A percentile compares a stretch with the other conserved stretches of the same genome.
phyloP scores from a whole-genome alignment of 1,139 yeast species.

The Chernovozyma sophiae-reginae region DNA sequence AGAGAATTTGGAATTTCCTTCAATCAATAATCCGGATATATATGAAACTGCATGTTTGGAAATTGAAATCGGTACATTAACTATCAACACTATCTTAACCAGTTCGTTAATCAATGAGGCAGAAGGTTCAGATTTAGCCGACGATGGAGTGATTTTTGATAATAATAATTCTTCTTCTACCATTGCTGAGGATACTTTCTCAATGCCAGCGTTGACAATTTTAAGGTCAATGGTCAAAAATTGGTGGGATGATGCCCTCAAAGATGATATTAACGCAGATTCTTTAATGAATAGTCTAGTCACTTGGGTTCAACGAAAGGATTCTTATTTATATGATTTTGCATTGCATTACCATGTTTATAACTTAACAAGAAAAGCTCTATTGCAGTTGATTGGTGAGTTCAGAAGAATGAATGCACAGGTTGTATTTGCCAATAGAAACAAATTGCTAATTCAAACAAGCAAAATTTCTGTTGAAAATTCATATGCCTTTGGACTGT shows the following conservation, averaged over 20 bases:
- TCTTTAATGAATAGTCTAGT: constrained; percentile 79
- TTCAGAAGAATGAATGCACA: constrained; percentile 73
- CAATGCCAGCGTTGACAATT: constrained; percentile 68
- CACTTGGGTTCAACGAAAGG: constrained; percentile 80
- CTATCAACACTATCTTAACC: constrained; percentile 81
- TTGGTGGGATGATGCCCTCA: constrained; percentile 93
- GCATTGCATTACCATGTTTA: constrained; percentile 83
- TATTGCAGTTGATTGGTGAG: constrained; percentile 77
- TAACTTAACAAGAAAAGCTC: constrained; percentile 78
- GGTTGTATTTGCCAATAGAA: constrained; percentile 78
- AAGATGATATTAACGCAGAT: constrained; percentile 71
- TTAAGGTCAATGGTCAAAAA: constrained; percentile 72
- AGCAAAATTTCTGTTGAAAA: constrained; percentile 76
- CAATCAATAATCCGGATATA: constrained; percentile 73
- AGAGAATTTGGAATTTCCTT: constrained; percentile 67
- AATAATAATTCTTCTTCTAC: constrained; percentile 47
- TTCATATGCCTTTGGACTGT: constrained; percentile 92
- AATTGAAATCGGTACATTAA: constrained; percentile 70
- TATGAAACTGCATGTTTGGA: constrained; percentile 80
- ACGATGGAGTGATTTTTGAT: constrained; percentile 39
- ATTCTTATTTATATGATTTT: constrained; percentile 72
- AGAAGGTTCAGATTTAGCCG: constrained; percentile 80
- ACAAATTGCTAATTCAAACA: constrained; percentile 70
- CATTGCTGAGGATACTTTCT: constrained; percentile 73
- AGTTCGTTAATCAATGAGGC: constrained; percentile 84